Conservation (phyloP, 345 rosid species). For the Citrus medica region DNA sequence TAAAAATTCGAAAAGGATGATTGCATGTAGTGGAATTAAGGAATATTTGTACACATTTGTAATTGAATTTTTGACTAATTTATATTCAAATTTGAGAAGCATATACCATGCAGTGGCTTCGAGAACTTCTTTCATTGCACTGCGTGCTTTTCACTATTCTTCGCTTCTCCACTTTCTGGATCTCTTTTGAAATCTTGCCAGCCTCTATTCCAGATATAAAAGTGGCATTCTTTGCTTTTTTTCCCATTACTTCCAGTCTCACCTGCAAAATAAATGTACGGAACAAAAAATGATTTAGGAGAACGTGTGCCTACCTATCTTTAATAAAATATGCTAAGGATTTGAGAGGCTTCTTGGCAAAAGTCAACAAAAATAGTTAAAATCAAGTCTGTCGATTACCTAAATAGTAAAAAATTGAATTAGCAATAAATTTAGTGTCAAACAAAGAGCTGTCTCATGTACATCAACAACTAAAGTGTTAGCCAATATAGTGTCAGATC, state of each 20-base stretch:
- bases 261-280: constrained; percentile 38
- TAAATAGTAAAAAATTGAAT: not conserved
- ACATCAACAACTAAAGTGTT: not conserved
- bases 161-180: constrained; percentile 91
- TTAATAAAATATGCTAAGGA: not conserved
- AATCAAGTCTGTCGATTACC: not conserved
- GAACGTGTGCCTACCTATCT: not conserved
- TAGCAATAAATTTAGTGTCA: not conserved
- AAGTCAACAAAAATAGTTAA: not conserved
- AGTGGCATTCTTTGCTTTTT: constrained; percentile 89
- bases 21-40: constrained; percentile 45
- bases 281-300: not conserved
- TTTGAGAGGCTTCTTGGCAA: not conserved
- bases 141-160: constrained; percentile 92
- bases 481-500: not conserved
- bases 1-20: not conserved
- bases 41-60: not conserved
- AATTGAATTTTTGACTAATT: not conserved
- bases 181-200: constrained; percentile 82
- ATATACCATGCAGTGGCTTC: constrained; percentile 94
- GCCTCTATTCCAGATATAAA: constrained; percentile 88
- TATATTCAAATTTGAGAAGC: not conserved
- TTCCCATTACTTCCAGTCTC: constrained; percentile 95
- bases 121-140: constrained; percentile 89
- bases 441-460: not conserved